Conservation (phyloP, 106 monocot genomes). For the Alisma plantagoaquatica region DNA sequence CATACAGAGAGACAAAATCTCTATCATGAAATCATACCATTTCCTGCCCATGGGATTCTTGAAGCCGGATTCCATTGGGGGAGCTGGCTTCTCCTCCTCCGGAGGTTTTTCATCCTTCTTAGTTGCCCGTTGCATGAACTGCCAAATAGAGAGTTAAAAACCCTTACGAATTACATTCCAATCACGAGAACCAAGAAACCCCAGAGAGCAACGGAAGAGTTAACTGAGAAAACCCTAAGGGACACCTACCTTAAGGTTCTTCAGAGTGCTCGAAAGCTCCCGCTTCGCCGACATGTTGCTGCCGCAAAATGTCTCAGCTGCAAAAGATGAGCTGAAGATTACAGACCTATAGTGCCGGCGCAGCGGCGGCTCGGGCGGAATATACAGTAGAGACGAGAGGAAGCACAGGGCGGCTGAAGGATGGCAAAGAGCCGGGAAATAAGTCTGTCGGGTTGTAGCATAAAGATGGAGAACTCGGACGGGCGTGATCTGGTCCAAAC, state of each 20-base stretch:
- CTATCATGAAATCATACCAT: slow-evolving; percentile 1
- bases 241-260: slow-evolving; percentile 11
- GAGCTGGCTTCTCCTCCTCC: not conserved
- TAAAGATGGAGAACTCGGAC: no score
- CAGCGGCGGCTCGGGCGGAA: no score
- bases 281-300: slow-evolving; percentile 5
- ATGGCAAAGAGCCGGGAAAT: not conserved
- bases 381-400: no score
- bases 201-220: not conserved
- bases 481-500: no score
- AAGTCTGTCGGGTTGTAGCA: no score
- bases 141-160: no score
- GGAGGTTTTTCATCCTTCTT: slow-evolving; percentile 4
- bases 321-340: no score
- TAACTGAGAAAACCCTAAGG: not conserved
- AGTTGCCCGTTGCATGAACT: slow-evolving; percentile 11
- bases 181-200: not conserved
- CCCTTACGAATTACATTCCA: not conserved
- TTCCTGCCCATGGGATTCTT: not conserved
- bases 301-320: not conserved
- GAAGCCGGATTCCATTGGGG: not conserved
- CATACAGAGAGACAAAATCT: no score
- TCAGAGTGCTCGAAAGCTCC: slow-evolving; percentile 6
- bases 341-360: no score
- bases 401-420: no score